Conservation (phyloP, 139 green algal genomes). For the Bryopsis sp. region DNA sequence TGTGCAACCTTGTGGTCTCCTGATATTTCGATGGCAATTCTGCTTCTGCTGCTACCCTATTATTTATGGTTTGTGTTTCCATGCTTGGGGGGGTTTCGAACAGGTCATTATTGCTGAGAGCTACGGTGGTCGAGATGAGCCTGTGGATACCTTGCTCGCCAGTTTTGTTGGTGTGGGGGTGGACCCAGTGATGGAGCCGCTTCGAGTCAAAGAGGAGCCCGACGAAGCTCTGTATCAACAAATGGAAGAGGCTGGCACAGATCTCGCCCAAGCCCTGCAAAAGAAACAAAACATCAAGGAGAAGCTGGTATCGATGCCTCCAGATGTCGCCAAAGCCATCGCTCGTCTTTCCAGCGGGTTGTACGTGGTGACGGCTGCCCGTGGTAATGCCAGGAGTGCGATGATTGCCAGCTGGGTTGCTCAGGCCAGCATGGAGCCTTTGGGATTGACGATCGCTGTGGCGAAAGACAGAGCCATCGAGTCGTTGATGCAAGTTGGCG, state of each 20-base stretch:
- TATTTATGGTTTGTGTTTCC: slow-evolving; percentile 10
- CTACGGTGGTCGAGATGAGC: slow-evolving; percentile 83
- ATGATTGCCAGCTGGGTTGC: slow-evolving; percentile 34
- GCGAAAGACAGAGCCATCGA: slow-evolving; percentile 98
- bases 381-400: slow-evolving; percentile 43
- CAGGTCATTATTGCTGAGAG: slow-evolving; percentile 85
- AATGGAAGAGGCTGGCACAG: slow-evolving; percentile 83
- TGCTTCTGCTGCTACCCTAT: too few relatives aligned
- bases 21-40: too few relatives aligned
- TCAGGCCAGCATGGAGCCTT: slow-evolving; percentile 92
- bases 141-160: slow-evolving; percentile 72
- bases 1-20: too few relatives aligned
- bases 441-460: slow-evolving; percentile 90
- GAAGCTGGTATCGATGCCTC: slow-evolving; percentile 74
- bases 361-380: slow-evolving; percentile 86
- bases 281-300: slow-evolving; percentile 62
- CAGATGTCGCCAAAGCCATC: slow-evolving; percentile 70
- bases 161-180: slow-evolving; percentile 53
- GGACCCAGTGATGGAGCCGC: slow-evolving; percentile 39
- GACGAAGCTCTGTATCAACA: slow-evolving; percentile 57
- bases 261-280: slow-evolving; percentile 65
- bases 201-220: slow-evolving; percentile 71
- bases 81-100: neutral
- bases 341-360: slow-evolving; percentile 74
- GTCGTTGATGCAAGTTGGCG: slow-evolving; percentile 93